Evolutionary conservation across 192 early-diverging fungal species (phyloP), one percentile per base, ranked within the genome.

Genomic region (Backusella australiensis): DNA sequence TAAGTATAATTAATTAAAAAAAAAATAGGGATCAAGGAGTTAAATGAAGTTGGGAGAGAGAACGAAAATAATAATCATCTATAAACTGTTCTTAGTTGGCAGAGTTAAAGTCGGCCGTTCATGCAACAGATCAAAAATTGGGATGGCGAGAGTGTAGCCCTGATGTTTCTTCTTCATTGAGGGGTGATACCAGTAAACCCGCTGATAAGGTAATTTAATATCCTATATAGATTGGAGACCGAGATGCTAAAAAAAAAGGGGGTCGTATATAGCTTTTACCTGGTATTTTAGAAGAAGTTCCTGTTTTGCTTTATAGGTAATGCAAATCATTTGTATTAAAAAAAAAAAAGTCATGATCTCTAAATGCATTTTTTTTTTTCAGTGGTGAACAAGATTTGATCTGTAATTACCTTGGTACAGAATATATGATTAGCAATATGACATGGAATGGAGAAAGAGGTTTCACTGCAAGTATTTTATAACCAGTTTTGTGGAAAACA

Each of bases 351-450:
- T 38, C 5, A 4, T 44, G 14, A n/a, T 34, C 44, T 53, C 63
- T 69, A 19, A 41, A 46, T 66, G 32, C 1, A n/a, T n/a, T n/a
- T 68, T 44, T 12, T 44, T 12, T 42, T 41, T 49, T 78, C 41
- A 95, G 93, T 77, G 94, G 94, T 8, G 91, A 94, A 63, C 77
- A 89, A 70, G 94, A 96, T 76, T 77, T 95, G 69, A 94, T 95
- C 69, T 96, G 94, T 77, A 96, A 96, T 77, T 85, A 86, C 46
- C 71, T 90, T 29, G 94, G 94, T 34, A 90, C 90, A 1, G 83
- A 90, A 69, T 87, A 86, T 52, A 84, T 94, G 82, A 88, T 95
- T 52, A 84, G 83, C 15, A 85, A 86, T 42, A 76, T 95, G 83
- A 85, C 85, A 46, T 94, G 94, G 93, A 81, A 84, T 63, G 92